These are phyloP conservation scores for Parasitella parasitica DNA, from an alignment of 371 early-diverging fungal genomes.

Conservation along the genomic window DNA sequence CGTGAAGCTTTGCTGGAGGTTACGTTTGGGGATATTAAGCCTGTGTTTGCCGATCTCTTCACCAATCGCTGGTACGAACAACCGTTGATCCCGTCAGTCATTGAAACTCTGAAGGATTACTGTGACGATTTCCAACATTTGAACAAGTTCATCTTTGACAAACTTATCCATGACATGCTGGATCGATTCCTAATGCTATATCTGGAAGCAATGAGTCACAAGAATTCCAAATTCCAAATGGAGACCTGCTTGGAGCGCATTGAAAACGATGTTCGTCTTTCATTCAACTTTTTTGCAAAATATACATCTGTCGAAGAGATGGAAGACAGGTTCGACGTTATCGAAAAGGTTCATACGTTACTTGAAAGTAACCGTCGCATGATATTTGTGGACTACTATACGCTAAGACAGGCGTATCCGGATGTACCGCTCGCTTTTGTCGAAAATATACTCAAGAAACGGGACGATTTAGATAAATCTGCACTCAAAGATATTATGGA, in stretches of 20 bases:
- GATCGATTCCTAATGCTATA: slow-evolving; percentile 81
- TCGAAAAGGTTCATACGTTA: slow-evolving; percentile 72
- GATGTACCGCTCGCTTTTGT: slow-evolving; percentile 81
- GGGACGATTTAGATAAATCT: slow-evolving; percentile 79
- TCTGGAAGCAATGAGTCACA: slow-evolving; percentile 81
- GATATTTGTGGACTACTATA: slow-evolving; percentile 77
- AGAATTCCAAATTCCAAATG: slow-evolving; percentile 73
- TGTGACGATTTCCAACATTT: slow-evolving; percentile 81
- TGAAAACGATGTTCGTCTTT: slow-evolving; percentile 58
- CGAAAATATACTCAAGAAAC: slow-evolving; percentile 71
- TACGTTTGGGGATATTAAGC: slow-evolving; percentile 77
- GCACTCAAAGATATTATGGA: slow-evolving; percentile 79
- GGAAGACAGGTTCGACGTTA: slow-evolving; percentile 70
- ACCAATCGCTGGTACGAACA: slow-evolving; percentile 88
- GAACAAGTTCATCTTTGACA: slow-evolving; percentile 83
- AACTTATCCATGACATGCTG: slow-evolving; percentile 80
- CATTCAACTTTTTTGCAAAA: slow-evolving; percentile 67
- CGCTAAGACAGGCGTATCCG: slow-evolving; percentile 74
- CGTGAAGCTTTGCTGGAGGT: slow-evolving; percentile 77
- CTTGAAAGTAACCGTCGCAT: slow-evolving; percentile 63
- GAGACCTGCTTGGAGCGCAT: slow-evolving; percentile 63
- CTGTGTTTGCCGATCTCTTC: slow-evolving; percentile 73
- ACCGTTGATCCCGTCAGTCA: slow-evolving; percentile 76
- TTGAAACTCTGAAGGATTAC: slow-evolving; percentile 91
- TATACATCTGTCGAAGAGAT: slow-evolving; percentile 66